phyloP scores from a whole-genome alignment of 306 rosid genomes.

The Cucumis hystrix region DNA sequence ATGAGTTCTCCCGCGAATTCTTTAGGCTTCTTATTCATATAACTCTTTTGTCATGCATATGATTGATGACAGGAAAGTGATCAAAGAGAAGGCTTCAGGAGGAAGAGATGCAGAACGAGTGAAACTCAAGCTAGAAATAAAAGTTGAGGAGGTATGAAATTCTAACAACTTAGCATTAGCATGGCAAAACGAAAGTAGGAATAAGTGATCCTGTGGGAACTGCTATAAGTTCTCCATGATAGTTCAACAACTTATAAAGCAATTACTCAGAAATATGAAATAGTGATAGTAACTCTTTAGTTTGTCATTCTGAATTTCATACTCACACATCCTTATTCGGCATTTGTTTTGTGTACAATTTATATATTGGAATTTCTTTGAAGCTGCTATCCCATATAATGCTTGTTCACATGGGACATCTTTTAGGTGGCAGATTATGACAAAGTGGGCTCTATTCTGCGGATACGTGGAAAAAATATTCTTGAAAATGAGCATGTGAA shows the following conservation, averaged over 20 bases:
- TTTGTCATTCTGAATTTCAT: background rate
- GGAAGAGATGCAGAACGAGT: constrained; percentile 83
- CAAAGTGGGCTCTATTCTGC: constrained; percentile 64
- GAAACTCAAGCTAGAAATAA: constrained; percentile 75
- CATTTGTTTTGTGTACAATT: background rate
- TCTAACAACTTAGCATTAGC: background rate
- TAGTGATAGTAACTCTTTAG: background rate
- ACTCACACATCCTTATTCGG: background rate
- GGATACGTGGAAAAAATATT: constrained; percentile 80
- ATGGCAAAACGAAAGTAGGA: background rate
- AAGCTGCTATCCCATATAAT: background rate
- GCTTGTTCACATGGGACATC: background rate
- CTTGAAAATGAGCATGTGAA: constrained; percentile 81
- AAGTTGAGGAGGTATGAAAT: constrained; percentile 65
- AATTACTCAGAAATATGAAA: background rate
- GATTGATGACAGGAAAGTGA: constrained; percentile 57
- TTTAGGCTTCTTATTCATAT: background rate
- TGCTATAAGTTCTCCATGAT: background rate
- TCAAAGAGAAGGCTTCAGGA: constrained; percentile 67
- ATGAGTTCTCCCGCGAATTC: background rate
- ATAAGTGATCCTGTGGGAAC: background rate
- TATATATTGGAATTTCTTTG: background rate
- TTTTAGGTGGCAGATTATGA: constrained; percentile 83
- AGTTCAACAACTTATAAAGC: background rate
- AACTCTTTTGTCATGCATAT: background rate